A percentile compares a stretch with the other conserved stretches of the same genome.
Conservation (phyloP, 176 grass and related monocot genomes). For the Aegilops speltoides region DNA sequence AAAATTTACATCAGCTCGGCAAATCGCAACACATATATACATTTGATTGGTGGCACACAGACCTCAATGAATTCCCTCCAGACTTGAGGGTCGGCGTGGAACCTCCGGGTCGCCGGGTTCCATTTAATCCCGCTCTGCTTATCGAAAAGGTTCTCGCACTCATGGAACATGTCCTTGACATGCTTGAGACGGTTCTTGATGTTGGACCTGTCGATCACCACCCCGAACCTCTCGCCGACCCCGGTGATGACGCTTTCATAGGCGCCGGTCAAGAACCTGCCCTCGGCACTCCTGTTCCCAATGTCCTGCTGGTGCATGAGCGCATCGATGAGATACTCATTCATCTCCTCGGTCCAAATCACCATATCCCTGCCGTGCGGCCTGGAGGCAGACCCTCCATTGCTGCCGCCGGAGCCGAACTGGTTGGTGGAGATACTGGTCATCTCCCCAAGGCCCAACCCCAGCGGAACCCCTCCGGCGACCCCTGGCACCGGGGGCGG, state of each 20-base stretch:
- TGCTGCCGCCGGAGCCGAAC: neutral
- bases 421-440: neutral
- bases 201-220: slow-evolving; percentile 33
- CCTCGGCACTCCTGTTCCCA: slow-evolving; percentile 43
- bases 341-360: slow-evolving; percentile 50
- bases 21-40: neutral
- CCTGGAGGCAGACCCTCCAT: slow-evolving; percentile 12
- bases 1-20: neutral
- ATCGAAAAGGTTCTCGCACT: slow-evolving; percentile 38
- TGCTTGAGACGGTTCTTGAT: slow-evolving; percentile 56
- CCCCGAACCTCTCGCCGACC: slow-evolving; percentile 39
- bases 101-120: slow-evolving; percentile 28
- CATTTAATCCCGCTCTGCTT: slow-evolving; percentile 37
- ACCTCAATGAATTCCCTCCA: slow-evolving; percentile 55
- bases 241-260: slow-evolving; percentile 42
- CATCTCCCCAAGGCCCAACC: neutral
- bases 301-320: slow-evolving; percentile 43
- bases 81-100: slow-evolving; percentile 36
- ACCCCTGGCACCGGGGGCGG: neutral
- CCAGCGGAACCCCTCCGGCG: neutral
- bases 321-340: slow-evolving; percentile 38
- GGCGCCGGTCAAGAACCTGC: slow-evolving; percentile 22
- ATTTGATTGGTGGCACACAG: slow-evolving; percentile 15
- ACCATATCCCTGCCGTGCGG: slow-evolving; percentile 7
- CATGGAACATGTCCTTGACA: slow-evolving; percentile 46